Base-by-base conservation (phyloP, 106 monocot genomes). In the Acorus gramineus region DNA sequence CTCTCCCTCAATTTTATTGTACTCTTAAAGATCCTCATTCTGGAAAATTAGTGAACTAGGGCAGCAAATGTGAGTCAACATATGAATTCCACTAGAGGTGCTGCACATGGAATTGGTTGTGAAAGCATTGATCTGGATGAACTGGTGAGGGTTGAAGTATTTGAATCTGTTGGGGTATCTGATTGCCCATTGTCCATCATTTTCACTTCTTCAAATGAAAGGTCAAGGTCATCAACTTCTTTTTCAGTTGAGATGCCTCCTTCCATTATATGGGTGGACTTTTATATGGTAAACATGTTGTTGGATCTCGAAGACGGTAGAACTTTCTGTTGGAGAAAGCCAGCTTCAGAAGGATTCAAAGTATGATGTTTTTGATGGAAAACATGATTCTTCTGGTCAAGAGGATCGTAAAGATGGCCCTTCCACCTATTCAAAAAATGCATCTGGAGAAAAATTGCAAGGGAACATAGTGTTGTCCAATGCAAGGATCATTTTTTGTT, bases 261-360 rank as follows among this genome's bases (percentile, higher is more conserved):
- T 8, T 81, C 85, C 49, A 63, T 83, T 55, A 53, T 85, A 9
- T 98, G 96, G 91, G 47, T 92, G 61, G 81, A 98, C 67, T 85
- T 91, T 51, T 69, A 74, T 50, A 66, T 88, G 66, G 70, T 81
- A 49, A 77, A 81, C 56, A 66, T 68, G 55, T 62, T 98, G 9
- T 44, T 81, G 57, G 61, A 75, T 60, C 61, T 88, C 62, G 50
- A 79, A 72, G 55, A 62, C 72, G 72, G 73, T 88, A 62, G 74
- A 71, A 69, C 60, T 44, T 66, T 70, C 62, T 64, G 57, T 80
- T 49, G 28, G 73, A 63, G 46, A 72, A 46, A 59, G 8, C 5
- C 7, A 57, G 45, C 9, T 13, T 59, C 46, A 57, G 5, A 8
- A 62, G 49, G 63, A 68, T 48, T 53, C 57, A 61, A 4, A 5